phyloP scores from a whole-genome alignment of 345 rosid genomes.

The Lenwebbia sp. region DNA sequence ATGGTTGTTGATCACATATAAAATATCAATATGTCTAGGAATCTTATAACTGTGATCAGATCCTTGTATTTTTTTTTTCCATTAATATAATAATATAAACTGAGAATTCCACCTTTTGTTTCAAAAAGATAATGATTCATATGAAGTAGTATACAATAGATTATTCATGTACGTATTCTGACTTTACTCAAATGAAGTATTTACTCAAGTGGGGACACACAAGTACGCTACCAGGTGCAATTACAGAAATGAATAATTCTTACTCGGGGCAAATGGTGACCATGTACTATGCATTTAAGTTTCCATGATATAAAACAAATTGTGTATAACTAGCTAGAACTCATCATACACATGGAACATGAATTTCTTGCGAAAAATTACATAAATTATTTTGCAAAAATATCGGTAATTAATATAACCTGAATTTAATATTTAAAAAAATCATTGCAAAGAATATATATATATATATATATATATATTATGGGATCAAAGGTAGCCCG shows the following conservation, averaged over 20 bases:
- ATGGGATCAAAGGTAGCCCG: background rate
- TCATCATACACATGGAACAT: background rate
- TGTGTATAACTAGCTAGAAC: background rate
- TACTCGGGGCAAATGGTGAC: too few relatives aligned
- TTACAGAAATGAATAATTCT: too few relatives aligned
- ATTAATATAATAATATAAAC: background rate
- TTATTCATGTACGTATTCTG: background rate
- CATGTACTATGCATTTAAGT: too few relatives aligned
- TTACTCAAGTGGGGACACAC: background rate
- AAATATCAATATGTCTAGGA: background rate
- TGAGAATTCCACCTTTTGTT: background rate
- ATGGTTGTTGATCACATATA: too few relatives aligned
- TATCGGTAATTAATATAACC: background rate
- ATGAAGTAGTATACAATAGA: background rate
- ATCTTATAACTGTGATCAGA: background rate
- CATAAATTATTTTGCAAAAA: background rate
- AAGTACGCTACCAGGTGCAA: too few relatives aligned
- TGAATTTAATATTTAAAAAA: background rate
- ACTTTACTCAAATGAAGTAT: background rate
- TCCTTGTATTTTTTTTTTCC: background rate
- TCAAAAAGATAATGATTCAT: background rate
- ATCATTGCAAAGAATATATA: background rate
- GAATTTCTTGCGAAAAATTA: background rate
- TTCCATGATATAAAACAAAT: too few relatives aligned
- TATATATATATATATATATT: too few relatives aligned